These are phyloP conservation scores for Zizania palustris DNA, from an alignment of 202 grass and related monocot species.

Conservation along the genomic window DNA sequence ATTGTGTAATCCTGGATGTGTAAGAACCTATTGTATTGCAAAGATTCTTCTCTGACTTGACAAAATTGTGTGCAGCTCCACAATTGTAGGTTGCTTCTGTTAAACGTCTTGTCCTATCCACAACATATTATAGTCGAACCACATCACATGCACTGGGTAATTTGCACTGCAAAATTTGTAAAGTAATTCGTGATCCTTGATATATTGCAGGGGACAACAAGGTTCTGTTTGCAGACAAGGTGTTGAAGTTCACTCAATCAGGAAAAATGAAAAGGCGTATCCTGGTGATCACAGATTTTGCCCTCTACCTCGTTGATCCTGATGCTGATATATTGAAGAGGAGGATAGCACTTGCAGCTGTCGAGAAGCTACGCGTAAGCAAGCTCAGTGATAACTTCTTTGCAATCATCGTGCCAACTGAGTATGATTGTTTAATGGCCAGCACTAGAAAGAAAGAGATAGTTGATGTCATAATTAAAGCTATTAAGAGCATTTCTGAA, in stretches of 20 bases:
- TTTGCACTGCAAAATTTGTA: slow-evolving; percentile 9
- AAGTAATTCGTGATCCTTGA: background rate
- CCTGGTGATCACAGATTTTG: slow-evolving; percentile 85
- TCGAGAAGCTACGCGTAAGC: slow-evolving; percentile 80
- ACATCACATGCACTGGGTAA: background rate
- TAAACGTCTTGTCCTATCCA: slow-evolving; percentile 5
- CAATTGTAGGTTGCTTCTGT: slow-evolving; percentile 15
- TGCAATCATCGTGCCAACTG: slow-evolving; percentile 79
- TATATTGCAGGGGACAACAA: slow-evolving; percentile 76
- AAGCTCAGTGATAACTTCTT: slow-evolving; percentile 84
- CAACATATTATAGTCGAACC: background rate
- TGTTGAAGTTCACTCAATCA: slow-evolving; percentile 78
- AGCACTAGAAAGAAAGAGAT: slow-evolving; percentile 91
- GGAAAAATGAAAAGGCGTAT: slow-evolving; percentile 93
- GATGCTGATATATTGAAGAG: slow-evolving; percentile 88
- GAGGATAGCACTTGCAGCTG: slow-evolving; percentile 85
- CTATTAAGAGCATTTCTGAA: slow-evolving; percentile 73
- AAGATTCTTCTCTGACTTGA: background rate
- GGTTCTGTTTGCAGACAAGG: slow-evolving; percentile 88
- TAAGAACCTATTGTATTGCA: background rate
- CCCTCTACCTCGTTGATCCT: slow-evolving; percentile 93
- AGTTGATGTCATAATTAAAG: slow-evolving; percentile 68
- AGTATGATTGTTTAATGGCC: slow-evolving; percentile 89
- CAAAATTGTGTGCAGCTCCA: background rate
- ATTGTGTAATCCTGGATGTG: background rate